Conservation (phyloP, 2,329 filamentous ascomycete species). For the Fusarium clavum region DNA sequence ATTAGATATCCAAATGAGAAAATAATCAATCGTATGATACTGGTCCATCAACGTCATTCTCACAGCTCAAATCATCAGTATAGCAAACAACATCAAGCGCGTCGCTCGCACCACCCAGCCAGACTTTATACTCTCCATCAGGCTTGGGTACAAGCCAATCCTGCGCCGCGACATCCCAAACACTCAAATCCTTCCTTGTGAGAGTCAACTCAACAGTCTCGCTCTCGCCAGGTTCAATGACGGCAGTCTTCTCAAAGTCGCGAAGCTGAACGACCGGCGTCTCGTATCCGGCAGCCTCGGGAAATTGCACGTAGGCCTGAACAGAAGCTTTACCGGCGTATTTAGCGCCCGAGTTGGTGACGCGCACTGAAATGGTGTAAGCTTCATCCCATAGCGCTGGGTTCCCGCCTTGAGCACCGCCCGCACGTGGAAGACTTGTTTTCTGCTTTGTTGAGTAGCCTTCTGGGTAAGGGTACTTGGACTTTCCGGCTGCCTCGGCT, state of each 20-base stretch:
- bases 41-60: slow-evolving; percentile 26
- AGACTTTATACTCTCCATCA: slow-evolving; percentile 53
- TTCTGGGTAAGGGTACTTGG: slow-evolving; percentile 70
- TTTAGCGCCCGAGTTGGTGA: slow-evolving; percentile 64
- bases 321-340: slow-evolving; percentile 59
- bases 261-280: slow-evolving; percentile 77
- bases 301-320: slow-evolving; percentile 61
- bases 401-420: slow-evolving; percentile 77
- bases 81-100: slow-evolving; percentile 49
- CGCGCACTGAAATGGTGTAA: slow-evolving; percentile 57
- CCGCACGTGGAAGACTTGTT: slow-evolving; percentile 63
- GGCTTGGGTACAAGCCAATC: slow-evolving; percentile 71
- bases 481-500: slow-evolving; percentile 49
- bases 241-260: slow-evolving; percentile 75
- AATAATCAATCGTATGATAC: slow-evolving; percentile 25
- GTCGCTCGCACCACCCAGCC: slow-evolving; percentile 56
- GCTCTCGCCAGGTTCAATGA: slow-evolving; percentile 65
- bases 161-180: slow-evolving; percentile 75
- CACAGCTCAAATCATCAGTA: slow-evolving; percentile 47
- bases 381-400: slow-evolving; percentile 69
- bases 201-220: slow-evolving; percentile 67
- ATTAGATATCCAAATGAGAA: neutral
- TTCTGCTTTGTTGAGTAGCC: slow-evolving; percentile 69
- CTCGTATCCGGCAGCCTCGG: slow-evolving; percentile 58
- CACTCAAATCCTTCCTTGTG: slow-evolving; percentile 76